Evolutionary conservation across 306 rosid species (phyloP).

Genomic region (Vicia faba): DNA sequence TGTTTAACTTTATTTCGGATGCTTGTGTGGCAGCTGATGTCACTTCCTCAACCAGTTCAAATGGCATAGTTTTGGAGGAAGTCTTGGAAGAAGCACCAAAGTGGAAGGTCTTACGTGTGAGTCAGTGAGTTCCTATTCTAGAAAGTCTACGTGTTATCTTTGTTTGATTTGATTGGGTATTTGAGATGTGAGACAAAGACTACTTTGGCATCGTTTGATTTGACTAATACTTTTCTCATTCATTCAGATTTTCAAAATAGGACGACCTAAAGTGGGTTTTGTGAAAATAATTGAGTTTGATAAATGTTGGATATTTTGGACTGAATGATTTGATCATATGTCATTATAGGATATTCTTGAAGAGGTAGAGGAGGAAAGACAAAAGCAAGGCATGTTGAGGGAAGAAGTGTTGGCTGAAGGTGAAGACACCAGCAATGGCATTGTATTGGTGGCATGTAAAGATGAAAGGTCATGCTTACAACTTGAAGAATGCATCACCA

Average conservation of each 20-base stretch:
- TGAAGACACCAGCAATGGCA: constrained; percentile 57
- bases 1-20: neutral
- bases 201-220: constrained; percentile 29
- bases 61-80: constrained; percentile 65
- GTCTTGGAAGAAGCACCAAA: constrained; percentile 97
- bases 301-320: constrained; percentile 34
- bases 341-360: constrained; percentile 77
- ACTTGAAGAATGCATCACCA: constrained; percentile 77
- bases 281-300: constrained; percentile 22
- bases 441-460: constrained; percentile 91
- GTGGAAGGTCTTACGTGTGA: constrained; percentile 99
- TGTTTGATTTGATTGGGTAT: constrained; percentile 29
- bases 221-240: constrained; percentile 13
- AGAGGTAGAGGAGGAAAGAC: constrained; percentile 88
- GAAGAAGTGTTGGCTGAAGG: constrained; percentile 59
- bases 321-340: constrained; percentile 29
- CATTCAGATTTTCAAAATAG: constrained; percentile 24
- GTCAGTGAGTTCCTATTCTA: constrained; percentile 89
- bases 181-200: constrained; percentile 11
- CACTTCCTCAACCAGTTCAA: constrained; percentile 49
- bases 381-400: constrained; percentile 46
- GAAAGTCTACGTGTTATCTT: constrained; percentile 34
- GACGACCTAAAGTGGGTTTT: constrained; percentile 29
- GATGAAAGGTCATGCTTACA: constrained; percentile 95
- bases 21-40: constrained; percentile 56